phyloP scores from a whole-genome alignment of 2,329 filamentous ascomycete genomes.

The Magnaporthales sp. region DNA sequence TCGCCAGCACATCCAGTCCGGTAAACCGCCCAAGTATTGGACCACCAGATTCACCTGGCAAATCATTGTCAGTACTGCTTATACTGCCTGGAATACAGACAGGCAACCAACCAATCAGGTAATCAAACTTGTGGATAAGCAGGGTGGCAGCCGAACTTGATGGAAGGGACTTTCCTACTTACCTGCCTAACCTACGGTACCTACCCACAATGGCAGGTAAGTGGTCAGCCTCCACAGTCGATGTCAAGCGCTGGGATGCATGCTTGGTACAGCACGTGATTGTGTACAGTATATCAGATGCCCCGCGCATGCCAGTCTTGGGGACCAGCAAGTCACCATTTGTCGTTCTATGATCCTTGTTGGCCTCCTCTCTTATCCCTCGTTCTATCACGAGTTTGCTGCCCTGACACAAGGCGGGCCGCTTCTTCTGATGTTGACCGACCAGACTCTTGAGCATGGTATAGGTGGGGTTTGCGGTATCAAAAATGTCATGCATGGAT shows the following conservation, averaged over 20 bases:
- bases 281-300: not conserved
- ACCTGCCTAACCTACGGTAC: too few relatives aligned
- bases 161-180: not conserved
- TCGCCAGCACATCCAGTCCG: not conserved
- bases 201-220: not conserved
- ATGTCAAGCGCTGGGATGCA: not conserved
- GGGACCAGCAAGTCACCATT: not conserved
- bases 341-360: not conserved
- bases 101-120: not conserved
- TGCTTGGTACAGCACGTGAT: constrained; percentile 1
- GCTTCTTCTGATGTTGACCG: not conserved
- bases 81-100: not conserved
- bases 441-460: not conserved
- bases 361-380: not conserved
- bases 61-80: not conserved
- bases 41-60: not conserved
- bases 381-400: not conserved
- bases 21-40: not conserved
- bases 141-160: not conserved
- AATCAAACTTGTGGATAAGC: not conserved
- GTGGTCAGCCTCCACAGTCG: not conserved
- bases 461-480: not conserved
- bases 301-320: not conserved
- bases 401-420: not conserved
- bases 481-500: not conserved